phyloP scores from a whole-genome alignment of 116 monocot species.

The Cymodocea nodosa region DNA sequence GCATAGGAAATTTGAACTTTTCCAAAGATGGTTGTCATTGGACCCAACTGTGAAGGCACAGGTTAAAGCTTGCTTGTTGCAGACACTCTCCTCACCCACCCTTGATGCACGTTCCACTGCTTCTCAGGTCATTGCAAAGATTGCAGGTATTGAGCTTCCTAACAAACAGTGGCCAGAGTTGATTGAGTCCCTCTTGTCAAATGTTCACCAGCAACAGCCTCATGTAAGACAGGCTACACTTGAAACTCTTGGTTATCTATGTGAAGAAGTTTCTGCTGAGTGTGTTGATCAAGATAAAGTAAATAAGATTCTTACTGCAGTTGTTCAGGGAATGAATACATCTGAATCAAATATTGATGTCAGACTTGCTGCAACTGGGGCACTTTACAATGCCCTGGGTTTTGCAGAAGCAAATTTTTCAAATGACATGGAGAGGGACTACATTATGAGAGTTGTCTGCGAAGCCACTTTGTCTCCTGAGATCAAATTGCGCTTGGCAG shows the following conservation, averaged over 20 bases:
- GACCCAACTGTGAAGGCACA: conserved; percentile 24
- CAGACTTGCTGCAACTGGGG: conserved; percentile 34
- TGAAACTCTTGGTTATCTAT: conserved; percentile 43
- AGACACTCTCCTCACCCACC: conserved; percentile 38
- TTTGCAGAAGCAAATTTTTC: conserved; percentile 41
- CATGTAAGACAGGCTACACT: conserved; percentile 43
- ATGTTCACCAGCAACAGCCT: conserved; percentile 27
- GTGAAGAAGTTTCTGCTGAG: conserved; percentile 43
- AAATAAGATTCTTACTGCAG: conserved; percentile 43
- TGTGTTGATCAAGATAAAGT: conserved; percentile 36
- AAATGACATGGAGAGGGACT: conserved; percentile 48
- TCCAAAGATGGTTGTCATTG: conserved; percentile 32
- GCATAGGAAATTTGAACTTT: conserved; percentile 36
- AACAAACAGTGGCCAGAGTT: conserved; percentile 52
- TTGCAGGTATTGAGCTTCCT: conserved; percentile 39
- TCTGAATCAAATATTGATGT: conserved; percentile 33
- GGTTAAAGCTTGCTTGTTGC: conserved; percentile 35
- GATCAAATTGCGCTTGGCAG: conserved; percentile 28
- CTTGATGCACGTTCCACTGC: conserved; percentile 44
- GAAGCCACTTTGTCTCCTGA: conserved; percentile 40
- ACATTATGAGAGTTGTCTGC: conserved; percentile 40
- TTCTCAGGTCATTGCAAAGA: conserved; percentile 50
- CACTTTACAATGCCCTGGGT: conserved; percentile 39
- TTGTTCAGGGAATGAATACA: conserved; percentile 51
- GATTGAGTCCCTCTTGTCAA: conserved; percentile 25